phyloP scores from a whole-genome alignment of 768 basidiomycete species.

The Pholiota conissans region DNA sequence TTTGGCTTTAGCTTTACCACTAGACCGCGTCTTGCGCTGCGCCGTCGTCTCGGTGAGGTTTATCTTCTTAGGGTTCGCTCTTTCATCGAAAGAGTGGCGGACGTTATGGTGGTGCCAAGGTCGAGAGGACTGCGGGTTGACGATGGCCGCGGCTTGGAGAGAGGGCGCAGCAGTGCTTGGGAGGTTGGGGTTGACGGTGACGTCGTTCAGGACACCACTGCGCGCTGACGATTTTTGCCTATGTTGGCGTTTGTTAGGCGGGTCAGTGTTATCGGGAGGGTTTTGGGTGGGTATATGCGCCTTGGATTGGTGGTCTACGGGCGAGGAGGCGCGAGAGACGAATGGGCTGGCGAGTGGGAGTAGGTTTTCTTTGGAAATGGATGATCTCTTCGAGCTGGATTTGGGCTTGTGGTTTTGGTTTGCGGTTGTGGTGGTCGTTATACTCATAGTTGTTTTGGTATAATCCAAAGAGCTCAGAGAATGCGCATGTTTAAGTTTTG shows the following conservation, averaged over 20 bases:
- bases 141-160: too few species aligned
- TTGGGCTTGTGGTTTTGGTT: background rate
- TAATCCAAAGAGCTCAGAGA: slow-evolving; percentile 7
- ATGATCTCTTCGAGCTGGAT: background rate
- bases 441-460: too few species aligned
- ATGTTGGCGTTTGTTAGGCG: background rate
- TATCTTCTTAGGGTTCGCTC: background rate
- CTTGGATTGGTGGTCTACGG: slow-evolving; percentile 3
- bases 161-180: too few species aligned
- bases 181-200: slow-evolving; percentile 14
- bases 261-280: background rate
- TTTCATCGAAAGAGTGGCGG: too few species aligned
- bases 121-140: too few species aligned
- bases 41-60: background rate
- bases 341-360: slow-evolving; percentile 26
- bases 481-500: slow-evolving; percentile 9
- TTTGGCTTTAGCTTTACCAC: too few species aligned
- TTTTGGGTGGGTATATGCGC: slow-evolving; percentile 12
- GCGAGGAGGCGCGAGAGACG: slow-evolving; percentile 25
- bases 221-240: background rate
- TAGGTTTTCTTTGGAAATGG: background rate
- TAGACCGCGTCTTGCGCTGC: background rate
- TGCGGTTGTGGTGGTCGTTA: background rate
- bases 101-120: background rate
- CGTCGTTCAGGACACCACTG: slow-evolving; percentile 10